A percentile compares a stretch with the other conserved stretches of the same genome.
Conservation (phyloP, 2,329 filamentous ascomycete species). For the Ophiostoma novo-ulmi region DNA sequence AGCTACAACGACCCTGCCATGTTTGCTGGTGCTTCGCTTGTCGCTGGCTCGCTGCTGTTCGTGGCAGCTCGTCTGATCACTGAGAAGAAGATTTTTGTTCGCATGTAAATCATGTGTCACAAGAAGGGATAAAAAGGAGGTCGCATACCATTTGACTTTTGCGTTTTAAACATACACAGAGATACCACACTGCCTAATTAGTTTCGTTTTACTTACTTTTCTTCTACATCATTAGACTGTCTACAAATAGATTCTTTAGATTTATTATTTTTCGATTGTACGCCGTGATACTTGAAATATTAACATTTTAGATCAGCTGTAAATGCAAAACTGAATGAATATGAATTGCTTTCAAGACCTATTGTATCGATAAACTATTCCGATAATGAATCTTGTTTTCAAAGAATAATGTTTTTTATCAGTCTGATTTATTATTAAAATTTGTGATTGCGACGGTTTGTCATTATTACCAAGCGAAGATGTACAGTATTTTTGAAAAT, state of each 20-base stretch:
- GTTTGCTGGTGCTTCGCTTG: conserved; percentile 22
- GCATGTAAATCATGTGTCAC: neutral
- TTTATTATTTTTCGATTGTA: neutral
- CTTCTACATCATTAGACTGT: neutral
- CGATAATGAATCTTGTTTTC: too few relatives aligned
- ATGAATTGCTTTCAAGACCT: too few relatives aligned
- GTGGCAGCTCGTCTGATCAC: neutral
- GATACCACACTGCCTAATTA: neutral
- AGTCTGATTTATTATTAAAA: too few relatives aligned
- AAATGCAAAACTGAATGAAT: too few relatives aligned
- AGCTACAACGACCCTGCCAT: conserved; percentile 20
- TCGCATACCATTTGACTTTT: neutral
- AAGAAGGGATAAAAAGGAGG: neutral
- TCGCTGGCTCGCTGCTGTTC: conserved; percentile 6
- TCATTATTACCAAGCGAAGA: too few relatives aligned
- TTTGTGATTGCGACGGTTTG: too few relatives aligned
- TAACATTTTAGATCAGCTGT: too few relatives aligned
- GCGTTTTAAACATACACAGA: neutral
- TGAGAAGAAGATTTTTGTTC: neutral
- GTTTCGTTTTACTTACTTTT: neutral
- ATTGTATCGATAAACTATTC: too few relatives aligned
- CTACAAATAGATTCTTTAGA: neutral
- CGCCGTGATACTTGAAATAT: neutral
- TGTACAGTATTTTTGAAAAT: neutral
- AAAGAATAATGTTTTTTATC: too few relatives aligned